Conservation (phyloP, 73 alveolate genomes). For the Tetrahymena thermophila region DNA sequence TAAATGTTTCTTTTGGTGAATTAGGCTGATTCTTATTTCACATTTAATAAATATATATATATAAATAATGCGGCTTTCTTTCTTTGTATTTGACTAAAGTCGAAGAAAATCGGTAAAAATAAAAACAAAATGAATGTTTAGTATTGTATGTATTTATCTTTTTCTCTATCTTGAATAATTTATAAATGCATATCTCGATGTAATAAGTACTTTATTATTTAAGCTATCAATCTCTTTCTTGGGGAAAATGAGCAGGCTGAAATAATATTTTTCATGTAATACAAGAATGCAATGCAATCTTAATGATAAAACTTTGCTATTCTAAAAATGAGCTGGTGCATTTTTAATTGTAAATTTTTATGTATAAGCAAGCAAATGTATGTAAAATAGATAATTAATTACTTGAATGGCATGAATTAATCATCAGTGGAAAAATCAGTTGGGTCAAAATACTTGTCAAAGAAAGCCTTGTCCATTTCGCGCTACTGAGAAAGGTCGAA, state of each 20-base stretch:
- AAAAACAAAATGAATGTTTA: no score
- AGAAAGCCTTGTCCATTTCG: background rate
- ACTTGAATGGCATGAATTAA: background rate
- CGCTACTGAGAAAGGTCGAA: background rate
- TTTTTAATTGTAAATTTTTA: background rate
- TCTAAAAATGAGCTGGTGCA: background rate
- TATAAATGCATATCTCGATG: background rate
- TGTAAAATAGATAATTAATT: background rate
- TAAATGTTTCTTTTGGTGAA: background rate
- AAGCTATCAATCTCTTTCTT: background rate
- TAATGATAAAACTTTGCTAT: background rate
- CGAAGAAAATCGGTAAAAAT: background rate
- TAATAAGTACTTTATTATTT: no score
- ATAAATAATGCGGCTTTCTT: no score
- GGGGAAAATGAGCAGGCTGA: background rate
- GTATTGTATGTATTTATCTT: no score
- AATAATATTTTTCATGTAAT: background rate
- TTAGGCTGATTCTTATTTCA: background rate
- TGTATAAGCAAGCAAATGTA: background rate
- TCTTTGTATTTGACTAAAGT: background rate
- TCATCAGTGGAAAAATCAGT: background rate
- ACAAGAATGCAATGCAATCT: background rate
- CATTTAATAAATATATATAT: no score
- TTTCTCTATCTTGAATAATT: no score
- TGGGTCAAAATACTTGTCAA: background rate